These are phyloP conservation scores for Huntiella savannae DNA, from an alignment of 2,329 filamentous ascomycete genomes.

Conservation along the genomic window DNA sequence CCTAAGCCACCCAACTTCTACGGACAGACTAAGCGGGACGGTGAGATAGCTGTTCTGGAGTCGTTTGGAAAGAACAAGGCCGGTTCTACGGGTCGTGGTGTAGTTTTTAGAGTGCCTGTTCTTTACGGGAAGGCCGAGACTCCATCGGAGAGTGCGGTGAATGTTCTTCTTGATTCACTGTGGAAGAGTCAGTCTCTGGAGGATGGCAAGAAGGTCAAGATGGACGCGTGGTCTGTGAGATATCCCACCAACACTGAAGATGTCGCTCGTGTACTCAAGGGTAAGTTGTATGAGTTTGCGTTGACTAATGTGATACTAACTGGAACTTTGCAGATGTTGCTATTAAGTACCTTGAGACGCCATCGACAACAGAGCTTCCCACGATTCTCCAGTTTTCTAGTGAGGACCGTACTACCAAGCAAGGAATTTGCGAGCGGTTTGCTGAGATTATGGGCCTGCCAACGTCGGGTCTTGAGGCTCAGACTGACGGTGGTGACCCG, in stretches of 20 bases:
- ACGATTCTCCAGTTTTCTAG: slow-evolving; percentile 66
- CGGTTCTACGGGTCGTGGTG: slow-evolving; percentile 33
- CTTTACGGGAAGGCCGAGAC: slow-evolving; percentile 60
- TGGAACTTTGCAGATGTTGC: slow-evolving; percentile 40
- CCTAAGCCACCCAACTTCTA: slow-evolving; percentile 62
- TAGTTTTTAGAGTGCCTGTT: slow-evolving; percentile 65
- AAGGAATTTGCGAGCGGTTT: slow-evolving; percentile 64
- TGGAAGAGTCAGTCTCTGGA: slow-evolving; percentile 58
- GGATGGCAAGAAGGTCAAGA: slow-evolving; percentile 40
- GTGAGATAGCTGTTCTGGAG: slow-evolving; percentile 45
- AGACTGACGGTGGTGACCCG: slow-evolving; percentile 53
- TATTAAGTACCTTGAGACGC: slow-evolving; percentile 40
- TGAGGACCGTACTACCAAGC: slow-evolving; percentile 75
- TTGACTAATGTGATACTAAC: background rate
- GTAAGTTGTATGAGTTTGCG: slow-evolving; percentile 22
- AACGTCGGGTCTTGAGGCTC: slow-evolving; percentile 46
- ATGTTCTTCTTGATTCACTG: slow-evolving; percentile 57
- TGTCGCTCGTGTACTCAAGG: slow-evolving; percentile 56
- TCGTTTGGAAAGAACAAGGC: slow-evolving; percentile 28
- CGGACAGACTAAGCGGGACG: slow-evolving; percentile 41
- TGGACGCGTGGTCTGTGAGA: slow-evolving; percentile 72
- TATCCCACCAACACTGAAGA: slow-evolving; percentile 85
- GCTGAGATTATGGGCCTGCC: slow-evolving; percentile 62
- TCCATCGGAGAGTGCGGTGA: slow-evolving; percentile 62
- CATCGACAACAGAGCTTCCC: slow-evolving; percentile 37